Conservation (phyloP, 495 filamentous ascomycete genomes). For the Lepraria neglecta region DNA sequence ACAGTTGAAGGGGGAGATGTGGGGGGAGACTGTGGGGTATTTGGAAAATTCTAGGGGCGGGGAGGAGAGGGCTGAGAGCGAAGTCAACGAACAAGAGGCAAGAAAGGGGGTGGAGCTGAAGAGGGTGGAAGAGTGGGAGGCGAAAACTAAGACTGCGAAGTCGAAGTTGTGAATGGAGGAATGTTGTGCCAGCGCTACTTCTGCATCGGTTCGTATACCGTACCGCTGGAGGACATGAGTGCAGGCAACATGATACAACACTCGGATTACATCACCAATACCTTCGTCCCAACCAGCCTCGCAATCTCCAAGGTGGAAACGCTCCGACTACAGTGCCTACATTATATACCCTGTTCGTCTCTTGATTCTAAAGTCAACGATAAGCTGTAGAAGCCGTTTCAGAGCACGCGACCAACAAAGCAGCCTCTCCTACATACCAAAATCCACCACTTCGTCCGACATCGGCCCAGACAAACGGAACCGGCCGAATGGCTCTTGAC, state of each 20-base stretch:
- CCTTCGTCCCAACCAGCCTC: no score
- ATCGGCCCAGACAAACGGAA: neutral
- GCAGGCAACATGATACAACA: no score
- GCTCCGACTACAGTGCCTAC: no score
- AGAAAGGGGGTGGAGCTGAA: constrained; percentile 29
- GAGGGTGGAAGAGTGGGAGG: constrained; percentile 41
- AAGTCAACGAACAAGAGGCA: constrained; percentile 32
- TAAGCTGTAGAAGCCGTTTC: neutral
- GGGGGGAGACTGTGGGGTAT: constrained; percentile 50
- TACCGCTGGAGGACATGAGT: no score
- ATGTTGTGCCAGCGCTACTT: neutral
- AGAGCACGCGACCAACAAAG: neutral
- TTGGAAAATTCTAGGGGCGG: constrained; percentile 44
- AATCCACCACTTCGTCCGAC: neutral
- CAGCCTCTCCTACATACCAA: neutral
- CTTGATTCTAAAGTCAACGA: no score
- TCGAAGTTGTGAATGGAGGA: constrained; percentile 42
- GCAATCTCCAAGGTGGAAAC: no score
- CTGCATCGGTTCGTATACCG: no score
- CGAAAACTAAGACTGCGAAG: constrained; percentile 29
- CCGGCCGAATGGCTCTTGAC: neutral
- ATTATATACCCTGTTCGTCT: no score
- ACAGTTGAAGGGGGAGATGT: constrained; percentile 66
- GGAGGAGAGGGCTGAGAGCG: constrained; percentile 40
- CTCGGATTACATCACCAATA: no score